Evolutionary conservation across 2,329 filamentous ascomycete genomes (phyloP), one percentile per base, ranked within the genome.

Genomic region (Stagonosporopsis rhizophila): DNA sequence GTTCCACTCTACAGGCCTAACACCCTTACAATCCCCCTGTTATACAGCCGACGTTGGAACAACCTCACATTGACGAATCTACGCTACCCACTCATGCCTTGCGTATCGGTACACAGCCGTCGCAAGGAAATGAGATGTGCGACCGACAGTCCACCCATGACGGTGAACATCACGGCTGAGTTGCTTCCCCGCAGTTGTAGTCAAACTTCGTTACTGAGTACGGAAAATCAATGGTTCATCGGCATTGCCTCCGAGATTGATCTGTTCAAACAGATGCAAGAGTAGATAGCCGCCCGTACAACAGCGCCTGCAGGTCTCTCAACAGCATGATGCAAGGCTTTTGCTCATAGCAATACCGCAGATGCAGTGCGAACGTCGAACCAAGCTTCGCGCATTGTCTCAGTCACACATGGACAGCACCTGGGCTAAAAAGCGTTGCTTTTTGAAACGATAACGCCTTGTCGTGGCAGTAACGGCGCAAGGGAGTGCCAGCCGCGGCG

Each of bases 321-420:
- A 44, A 52, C 53, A 42, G 47, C 46, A 48, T 38, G 11, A 52
- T 52, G 59, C 49, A 61, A 61, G 59, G 59, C 28, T 41, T 15
- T 15, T 1, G 20, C 6, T 8, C 23, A 8, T 12, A 38, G 34
- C n/a, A 23, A 39, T 41, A 47, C 37, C 23, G 22, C 19, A 19
- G 40, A 52, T 40, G 48, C 41, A 35, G 59, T 61, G 38, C 44
- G 19, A 47, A 56, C 42, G 53, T 56, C 53, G 14, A 47, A 44
- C 42, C 25, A 47, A 47, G 47, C 53, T 56, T 56, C 44, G 19
- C 34, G 42, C 44, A 40, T 45, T 54, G 58, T 56, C 55, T 56
- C 48, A 50, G 58, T 61, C 11, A 42, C 55, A 63, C 58, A 59
- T 55, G 58, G 58, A 6, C 19, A 47, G 30, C 53, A 54, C 40